These are phyloP conservation scores for Tylopilus orsonianus DNA, from an alignment of 1,284 basidiomycete species.

Conservation along the genomic window DNA sequence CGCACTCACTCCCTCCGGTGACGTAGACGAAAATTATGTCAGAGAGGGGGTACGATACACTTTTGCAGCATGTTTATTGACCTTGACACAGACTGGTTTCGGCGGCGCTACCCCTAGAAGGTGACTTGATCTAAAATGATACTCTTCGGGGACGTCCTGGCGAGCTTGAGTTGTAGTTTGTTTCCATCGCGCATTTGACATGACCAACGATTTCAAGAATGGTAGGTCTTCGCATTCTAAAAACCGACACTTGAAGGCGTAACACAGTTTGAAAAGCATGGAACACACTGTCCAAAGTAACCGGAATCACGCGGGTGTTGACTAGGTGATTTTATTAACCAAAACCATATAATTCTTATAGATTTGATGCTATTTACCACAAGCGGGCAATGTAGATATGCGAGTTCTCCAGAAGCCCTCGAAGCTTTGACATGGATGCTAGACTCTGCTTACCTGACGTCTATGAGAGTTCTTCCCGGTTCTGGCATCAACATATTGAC, in stretches of 20 bases:
- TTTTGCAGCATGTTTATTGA: conserved; percentile 3
- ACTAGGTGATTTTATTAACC: conserved; percentile 54
- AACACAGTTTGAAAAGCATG: conserved; percentile 44
- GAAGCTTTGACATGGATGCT: conserved; percentile 45
- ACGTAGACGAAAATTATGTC: conserved; percentile 56
- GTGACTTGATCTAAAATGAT: conserved; percentile 35
- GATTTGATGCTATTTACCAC: background rate
- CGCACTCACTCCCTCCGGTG: conserved; percentile 56
- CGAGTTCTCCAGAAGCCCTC: conserved; percentile 39
- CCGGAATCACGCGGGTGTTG: conserved; percentile 68
- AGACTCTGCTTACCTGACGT: conserved; percentile 27
- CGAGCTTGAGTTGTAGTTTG: conserved; percentile 51
- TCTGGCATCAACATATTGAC: conserved; percentile 66
- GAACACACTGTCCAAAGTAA: conserved; percentile 50
- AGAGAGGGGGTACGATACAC: conserved; percentile 40
- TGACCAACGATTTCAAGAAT: conserved; percentile 56
- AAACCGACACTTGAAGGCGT: background rate
- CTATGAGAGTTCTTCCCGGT: conserved; percentile 63
- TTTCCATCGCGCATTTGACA: conserved; percentile 83
- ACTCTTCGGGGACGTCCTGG: background rate
- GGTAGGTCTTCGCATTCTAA: conserved; percentile 38
- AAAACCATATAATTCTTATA: background rate
- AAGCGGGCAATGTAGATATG: conserved; percentile 54
- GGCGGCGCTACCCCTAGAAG: conserved; percentile 62
- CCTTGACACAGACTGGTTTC: conserved; percentile 48